phyloP scores from a whole-genome alignment of 352 stramenopile genomes.

The Phytophthora litchii region DNA sequence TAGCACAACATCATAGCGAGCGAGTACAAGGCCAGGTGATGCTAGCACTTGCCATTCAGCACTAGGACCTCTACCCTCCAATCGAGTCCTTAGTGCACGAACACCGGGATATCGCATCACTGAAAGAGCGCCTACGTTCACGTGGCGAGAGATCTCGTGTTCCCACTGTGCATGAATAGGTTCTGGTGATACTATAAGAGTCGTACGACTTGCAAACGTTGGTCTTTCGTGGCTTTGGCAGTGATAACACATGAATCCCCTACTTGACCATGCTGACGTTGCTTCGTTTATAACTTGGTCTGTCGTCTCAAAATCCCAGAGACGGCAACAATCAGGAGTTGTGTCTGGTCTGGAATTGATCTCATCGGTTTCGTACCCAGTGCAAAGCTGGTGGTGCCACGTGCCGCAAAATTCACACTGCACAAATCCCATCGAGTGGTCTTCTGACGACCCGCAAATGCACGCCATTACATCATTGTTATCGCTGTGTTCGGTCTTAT shows the following conservation, averaged over 20 bases:
- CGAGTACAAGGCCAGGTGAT: conserved; percentile 50
- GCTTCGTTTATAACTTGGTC: background rate
- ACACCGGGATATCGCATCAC: conserved; percentile 68
- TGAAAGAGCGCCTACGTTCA: conserved; percentile 50
- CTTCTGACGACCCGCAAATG: conserved; percentile 54
- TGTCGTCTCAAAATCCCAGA: conserved; percentile 31
- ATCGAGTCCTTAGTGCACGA: conserved; percentile 41
- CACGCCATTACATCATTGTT: conserved; percentile 36
- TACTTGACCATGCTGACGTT: conserved; percentile 8
- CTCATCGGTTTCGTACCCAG: conserved; percentile 34
- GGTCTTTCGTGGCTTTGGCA: conserved; percentile 54
- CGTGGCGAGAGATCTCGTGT: conserved; percentile 85
- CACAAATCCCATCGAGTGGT: conserved; percentile 49
- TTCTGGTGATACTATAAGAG: conserved; percentile 93
- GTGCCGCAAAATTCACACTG: conserved; percentile 56
- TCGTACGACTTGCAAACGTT: conserved; percentile 67
- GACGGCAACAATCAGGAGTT: conserved; percentile 1
- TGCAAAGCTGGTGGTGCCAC: conserved; percentile 74
- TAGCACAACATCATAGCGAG: conserved; percentile 90
- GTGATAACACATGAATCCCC: conserved; percentile 66
- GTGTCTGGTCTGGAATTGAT: background rate
- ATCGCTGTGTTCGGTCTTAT: background rate
- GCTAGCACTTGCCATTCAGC: conserved; percentile 64
- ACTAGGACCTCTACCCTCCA: conserved; percentile 38
- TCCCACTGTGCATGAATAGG: conserved; percentile 93